phyloP scores from a whole-genome alignment of 345 rosid species.

The Tarenaya hassleriana region DNA sequence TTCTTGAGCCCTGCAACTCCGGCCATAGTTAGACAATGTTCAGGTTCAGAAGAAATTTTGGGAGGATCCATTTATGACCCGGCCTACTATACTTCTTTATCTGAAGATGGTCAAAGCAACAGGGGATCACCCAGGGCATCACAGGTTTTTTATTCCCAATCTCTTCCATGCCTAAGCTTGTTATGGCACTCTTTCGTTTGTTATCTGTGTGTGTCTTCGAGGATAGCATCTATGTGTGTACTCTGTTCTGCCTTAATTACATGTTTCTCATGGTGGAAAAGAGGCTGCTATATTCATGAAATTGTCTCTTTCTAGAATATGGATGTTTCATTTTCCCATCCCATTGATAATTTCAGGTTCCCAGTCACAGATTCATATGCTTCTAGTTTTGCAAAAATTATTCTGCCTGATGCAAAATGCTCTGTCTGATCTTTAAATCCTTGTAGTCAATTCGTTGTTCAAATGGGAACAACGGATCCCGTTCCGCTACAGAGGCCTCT shows the following conservation, averaged over 20 bases:
- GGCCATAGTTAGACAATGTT: slow-evolving; percentile 31
- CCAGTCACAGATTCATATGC: slow-evolving; percentile 1
- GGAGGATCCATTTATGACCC: slow-evolving; percentile 65
- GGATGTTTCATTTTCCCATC: too few species aligned
- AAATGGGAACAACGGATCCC: slow-evolving; percentile 35
- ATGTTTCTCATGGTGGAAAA: not conserved
- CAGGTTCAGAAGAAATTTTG: slow-evolving; percentile 47
- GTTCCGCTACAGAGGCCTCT: slow-evolving; percentile 40
- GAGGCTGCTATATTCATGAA: not conserved
- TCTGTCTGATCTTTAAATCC: not conserved
- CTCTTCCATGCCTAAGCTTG: not conserved
- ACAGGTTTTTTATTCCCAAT: slow-evolving; percentile 7
- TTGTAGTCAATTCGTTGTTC: slow-evolving; percentile 28
- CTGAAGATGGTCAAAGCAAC: slow-evolving; percentile 48
- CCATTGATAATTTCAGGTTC: not conserved
- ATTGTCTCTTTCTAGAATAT: too few species aligned
- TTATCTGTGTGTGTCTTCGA: too few species aligned
- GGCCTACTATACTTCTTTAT: slow-evolving; percentile 52
- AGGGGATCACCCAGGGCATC: slow-evolving; percentile 18
- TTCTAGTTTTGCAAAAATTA: not conserved
- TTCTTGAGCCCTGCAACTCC: slow-evolving; percentile 67
- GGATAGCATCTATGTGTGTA: not conserved
- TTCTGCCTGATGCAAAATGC: not conserved
- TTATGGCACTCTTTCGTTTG: slow-evolving; percentile 4
- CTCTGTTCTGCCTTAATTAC: not conserved